Conservation (phyloP, 805 yeast species). For the Lipomyces sp. region DNA sequence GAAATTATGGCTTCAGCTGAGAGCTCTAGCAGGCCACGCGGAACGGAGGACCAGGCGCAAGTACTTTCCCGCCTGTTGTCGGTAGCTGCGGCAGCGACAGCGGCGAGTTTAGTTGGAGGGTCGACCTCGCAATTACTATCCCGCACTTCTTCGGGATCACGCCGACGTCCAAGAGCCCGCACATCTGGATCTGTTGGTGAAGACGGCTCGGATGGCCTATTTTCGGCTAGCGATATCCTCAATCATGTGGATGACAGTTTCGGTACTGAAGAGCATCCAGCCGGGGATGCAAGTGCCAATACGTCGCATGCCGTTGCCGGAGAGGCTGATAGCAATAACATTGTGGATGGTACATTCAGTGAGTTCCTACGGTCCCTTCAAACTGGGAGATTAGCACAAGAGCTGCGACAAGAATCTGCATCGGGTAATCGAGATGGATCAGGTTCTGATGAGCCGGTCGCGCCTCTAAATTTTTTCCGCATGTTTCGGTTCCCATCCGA, state of each 20-base stretch:
- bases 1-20: slow-evolving; percentile 2
- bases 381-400: slow-evolving; percentile 50
- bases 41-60: slow-evolving; percentile 48
- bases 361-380: slow-evolving; percentile 53
- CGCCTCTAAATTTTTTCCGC: slow-evolving; percentile 45
- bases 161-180: background rate
- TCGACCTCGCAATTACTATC: slow-evolving; percentile 36
- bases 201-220: slow-evolving; percentile 32
- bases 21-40: slow-evolving; percentile 6
- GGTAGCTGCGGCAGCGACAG: slow-evolving; percentile 54
- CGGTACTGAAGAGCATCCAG: slow-evolving; percentile 14
- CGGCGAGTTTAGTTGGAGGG: slow-evolving; percentile 48
- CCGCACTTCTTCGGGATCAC: slow-evolving; percentile 17
- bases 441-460: slow-evolving; percentile 17
- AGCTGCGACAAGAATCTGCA: slow-evolving; percentile 44
- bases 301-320: background rate
- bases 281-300: background rate
- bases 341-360: slow-evolving; percentile 50
- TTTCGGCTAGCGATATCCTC: background rate
- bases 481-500: slow-evolving; percentile 45
- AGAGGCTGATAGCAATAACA: slow-evolving; percentile 29
- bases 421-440: slow-evolving; percentile 7
- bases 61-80: slow-evolving; percentile 53
- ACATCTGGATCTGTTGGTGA: slow-evolving; percentile 1
- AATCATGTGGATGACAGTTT: slow-evolving; percentile 18